These are phyloP conservation scores for Lactifluus pinguis DNA, from an alignment of 768 basidiomycete genomes.

Conservation along the genomic window DNA sequence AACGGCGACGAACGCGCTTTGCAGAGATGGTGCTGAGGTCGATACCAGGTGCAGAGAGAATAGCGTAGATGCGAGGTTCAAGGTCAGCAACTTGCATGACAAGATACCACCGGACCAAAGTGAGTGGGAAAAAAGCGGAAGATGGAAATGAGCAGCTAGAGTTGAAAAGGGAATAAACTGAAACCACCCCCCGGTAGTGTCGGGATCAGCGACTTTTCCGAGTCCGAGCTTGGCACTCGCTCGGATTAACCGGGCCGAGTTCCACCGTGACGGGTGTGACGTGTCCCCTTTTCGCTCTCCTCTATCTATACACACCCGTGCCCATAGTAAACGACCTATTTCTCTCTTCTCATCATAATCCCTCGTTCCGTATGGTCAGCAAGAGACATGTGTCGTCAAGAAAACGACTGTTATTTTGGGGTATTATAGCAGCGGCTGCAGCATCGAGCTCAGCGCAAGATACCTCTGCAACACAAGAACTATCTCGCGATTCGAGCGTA, in stretches of 20 bases:
- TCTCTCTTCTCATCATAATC: background rate
- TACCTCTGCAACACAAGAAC: conserved; percentile 3
- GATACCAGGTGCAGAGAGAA: conserved; percentile 67
- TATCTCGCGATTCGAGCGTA: conserved; percentile 5
- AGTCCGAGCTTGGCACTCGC: background rate
- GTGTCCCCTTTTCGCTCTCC: background rate
- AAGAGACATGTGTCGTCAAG: conserved; percentile 11
- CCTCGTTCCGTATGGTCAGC: conserved; percentile 3
- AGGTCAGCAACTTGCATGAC: conserved; percentile 34
- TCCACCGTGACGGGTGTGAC: background rate
- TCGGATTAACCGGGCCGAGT: too few species aligned
- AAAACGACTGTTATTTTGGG: conserved; percentile 27
- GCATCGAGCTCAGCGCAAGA: conserved; percentile 20
- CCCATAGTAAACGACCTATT: background rate
- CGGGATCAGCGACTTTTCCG: background rate
- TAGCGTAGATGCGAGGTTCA: conserved; percentile 52
- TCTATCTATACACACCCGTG: too few species aligned
- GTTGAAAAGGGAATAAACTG: background rate
- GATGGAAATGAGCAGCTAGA: too few species aligned
- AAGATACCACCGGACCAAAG: background rate
- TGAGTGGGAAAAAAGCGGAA: background rate
- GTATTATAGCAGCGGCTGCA: conserved; percentile 24
- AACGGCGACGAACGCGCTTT: conserved; percentile 76
- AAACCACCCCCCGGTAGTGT: too few species aligned
- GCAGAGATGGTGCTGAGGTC: conserved; percentile 78